Evolutionary conservation across 768 basidiomycete genomes (phyloP).

Genomic region (Mrakia frigida): DNA sequence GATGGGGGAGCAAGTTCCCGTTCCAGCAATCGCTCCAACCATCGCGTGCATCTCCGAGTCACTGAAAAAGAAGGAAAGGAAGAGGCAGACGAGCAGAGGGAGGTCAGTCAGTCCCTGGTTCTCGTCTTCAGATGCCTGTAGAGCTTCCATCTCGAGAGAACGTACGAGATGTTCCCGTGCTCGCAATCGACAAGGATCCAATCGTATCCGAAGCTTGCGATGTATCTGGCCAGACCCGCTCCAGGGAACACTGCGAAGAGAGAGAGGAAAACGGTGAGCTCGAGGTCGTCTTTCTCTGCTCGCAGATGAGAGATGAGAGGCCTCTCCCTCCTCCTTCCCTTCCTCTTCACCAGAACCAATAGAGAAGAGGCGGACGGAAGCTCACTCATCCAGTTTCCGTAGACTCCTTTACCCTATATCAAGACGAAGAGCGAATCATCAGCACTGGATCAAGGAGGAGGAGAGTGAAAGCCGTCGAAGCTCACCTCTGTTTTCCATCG

Average conservation of each 20-base stretch:
- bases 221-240: constrained; percentile 7
- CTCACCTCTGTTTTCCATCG: not conserved
- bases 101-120: not conserved
- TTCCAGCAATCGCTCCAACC: constrained; percentile 37
- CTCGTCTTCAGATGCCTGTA: not conserved
- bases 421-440: no score
- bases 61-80: not conserved
- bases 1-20: constrained; percentile 42
- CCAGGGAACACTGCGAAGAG: constrained; percentile 16
- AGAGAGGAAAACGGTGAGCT: not conserved
- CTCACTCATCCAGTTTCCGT: constrained; percentile 18
- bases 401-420: not conserved
- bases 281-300: not conserved
- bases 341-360: not conserved
- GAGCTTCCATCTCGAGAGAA: not conserved
- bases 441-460: no score
- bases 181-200: constrained; percentile 42
- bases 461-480: no score
- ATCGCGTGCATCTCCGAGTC: constrained; percentile 42
- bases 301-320: not conserved
- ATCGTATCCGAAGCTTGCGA: constrained; percentile 18
- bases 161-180: constrained; percentile 39
- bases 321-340: not conserved
- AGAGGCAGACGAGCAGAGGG: not conserved
- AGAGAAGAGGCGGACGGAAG: not conserved